Base-by-base conservation (phyloP, 805 yeast species). In the Starmera quercuum region DNA sequence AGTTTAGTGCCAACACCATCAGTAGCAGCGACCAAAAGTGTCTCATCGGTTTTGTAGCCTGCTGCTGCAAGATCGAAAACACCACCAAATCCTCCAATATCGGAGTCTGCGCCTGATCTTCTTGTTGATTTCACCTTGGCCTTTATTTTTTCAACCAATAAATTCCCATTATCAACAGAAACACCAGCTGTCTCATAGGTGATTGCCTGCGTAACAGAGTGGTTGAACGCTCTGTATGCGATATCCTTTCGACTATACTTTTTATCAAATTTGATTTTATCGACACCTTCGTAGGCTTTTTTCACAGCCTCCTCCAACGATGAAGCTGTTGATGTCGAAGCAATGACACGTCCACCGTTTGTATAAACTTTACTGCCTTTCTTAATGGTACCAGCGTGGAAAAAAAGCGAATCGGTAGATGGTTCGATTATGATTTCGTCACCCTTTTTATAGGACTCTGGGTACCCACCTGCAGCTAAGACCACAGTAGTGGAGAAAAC, bases 1-100 rank as follows among this genome's bases (percentile, higher is more conserved):
- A 92, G 75, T 64, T 92, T 92, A 40, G 98, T 90, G 46, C 99
- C 99, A 38, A 92, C 97, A 63, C 99, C 99, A 63, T 92, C 99
- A 30, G 99, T 92, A 39, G 98, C 97, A 39, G 92, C 96, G 27
- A 92, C 97, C 38, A 92, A 66, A 36, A 92, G 61, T n/a, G 86
- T 78, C 37, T 82, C 78, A 44, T 72, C 75, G 15, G 86, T 74
- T 30, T 61, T 57, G 62, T 79, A 92, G 6, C 97, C 97, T 29
- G 95, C 95, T 33, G 78, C 77, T 46, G 77, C 73, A 51, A 92
- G 70, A 58, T 94, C 98, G 46, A 92, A 94, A 29, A 90, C 64
- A 46, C 99, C 99, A 46, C 99, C 99, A 54, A 92, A 92, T 2
- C 99, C 99, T 54, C 99, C 99, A 49, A 92, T 92, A 47, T 87